A percentile compares a stretch with the other conserved stretches of the same genome.
Conservation (phyloP, 148 eudicot genomes). For the Chenopodium berlandieri region DNA sequence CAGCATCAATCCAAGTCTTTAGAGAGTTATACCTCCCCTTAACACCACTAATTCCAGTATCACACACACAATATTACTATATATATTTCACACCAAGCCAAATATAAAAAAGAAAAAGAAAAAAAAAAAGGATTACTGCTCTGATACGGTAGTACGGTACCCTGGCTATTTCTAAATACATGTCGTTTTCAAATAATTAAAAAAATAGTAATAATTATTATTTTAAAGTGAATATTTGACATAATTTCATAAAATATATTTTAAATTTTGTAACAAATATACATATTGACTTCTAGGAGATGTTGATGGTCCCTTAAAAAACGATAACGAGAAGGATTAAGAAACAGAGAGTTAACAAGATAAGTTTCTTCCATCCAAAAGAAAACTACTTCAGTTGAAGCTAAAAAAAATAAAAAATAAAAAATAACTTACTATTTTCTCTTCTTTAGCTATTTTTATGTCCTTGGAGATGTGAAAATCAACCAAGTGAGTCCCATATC, state of each 20-base stretch:
- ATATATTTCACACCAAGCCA: no score
- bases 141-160: neutral
- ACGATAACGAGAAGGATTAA: neutral
- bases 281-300: neutral
- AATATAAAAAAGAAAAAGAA: no score
- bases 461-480: slow-evolving; percentile 77
- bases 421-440: slow-evolving; percentile 57
- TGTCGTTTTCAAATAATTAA: no score
- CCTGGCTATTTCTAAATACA: neutral
- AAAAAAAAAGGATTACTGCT: no score
- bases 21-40: no score
- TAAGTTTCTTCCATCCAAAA: neutral
- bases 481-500: slow-evolving; percentile 57
- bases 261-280: neutral
- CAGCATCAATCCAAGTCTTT: no score
- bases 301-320: neutral
- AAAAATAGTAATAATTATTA: no score
- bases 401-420: neutral
- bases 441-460: slow-evolving; percentile 35
- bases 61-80: no score
- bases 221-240: neutral
- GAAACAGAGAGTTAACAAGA: neutral
- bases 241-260: neutral
- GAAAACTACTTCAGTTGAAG: neutral
- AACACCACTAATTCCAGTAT: no score